Evolutionary conservation across 768 basidiomycete species (phyloP).

Genomic region (Daedaleopsis sinensis): DNA sequence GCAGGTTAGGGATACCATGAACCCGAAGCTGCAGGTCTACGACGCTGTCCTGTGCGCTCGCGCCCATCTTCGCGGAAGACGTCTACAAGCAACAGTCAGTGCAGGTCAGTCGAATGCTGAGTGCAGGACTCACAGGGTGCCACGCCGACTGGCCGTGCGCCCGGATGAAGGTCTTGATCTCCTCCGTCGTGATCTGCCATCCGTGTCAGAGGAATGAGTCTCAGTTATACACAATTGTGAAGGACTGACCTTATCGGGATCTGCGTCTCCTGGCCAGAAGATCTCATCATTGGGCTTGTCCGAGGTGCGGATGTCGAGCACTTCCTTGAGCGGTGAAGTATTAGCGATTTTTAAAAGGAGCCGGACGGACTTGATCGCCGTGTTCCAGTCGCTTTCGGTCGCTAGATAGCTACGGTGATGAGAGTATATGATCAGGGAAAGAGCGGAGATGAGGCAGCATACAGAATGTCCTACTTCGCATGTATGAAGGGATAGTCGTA

Average conservation of each 20-base stretch:
- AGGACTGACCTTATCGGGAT: slow-evolving; percentile 14
- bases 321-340: slow-evolving; percentile 15
- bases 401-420: slow-evolving; percentile 15
- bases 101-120: neutral
- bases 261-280: slow-evolving; percentile 19
- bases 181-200: slow-evolving; percentile 13
- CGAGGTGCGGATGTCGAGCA: neutral
- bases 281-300: neutral
- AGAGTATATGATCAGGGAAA: neutral
- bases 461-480: slow-evolving; percentile 10
- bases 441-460: neutral
- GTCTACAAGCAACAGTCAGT: neutral
- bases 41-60: slow-evolving; percentile 34
- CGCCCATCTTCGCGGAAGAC: slow-evolving; percentile 42
- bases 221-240: neutral
- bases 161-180: slow-evolving; percentile 9
- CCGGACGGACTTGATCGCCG: slow-evolving; percentile 6
- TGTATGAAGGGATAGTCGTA: slow-evolving; percentile 33
- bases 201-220: neutral
- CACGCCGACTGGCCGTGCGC: slow-evolving; percentile 3
- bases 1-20: slow-evolving; percentile 44
- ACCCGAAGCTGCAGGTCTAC: slow-evolving; percentile 45
- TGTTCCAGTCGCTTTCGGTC: slow-evolving; percentile 16
- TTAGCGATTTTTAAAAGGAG: slow-evolving; percentile 12
- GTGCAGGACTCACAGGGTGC: slow-evolving; percentile 25